Base-by-base conservation (phyloP, 108 stramenopile genomes). In the Licmophora abbreviata region DNA sequence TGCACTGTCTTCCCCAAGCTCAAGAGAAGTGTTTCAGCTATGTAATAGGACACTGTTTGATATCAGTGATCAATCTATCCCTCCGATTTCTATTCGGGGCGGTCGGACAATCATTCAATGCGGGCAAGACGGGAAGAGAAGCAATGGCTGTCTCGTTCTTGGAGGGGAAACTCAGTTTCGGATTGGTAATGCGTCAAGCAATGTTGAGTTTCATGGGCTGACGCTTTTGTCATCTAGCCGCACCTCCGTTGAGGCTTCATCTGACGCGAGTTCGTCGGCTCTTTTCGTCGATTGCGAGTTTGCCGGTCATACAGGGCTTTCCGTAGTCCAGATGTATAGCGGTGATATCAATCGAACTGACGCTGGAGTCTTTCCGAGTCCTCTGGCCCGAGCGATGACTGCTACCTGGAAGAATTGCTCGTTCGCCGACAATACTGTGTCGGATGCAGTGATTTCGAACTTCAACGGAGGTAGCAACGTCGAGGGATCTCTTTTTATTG, bases 231-330 rank as follows among this genome's bases (percentile, higher is more conserved):
- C 43, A 8, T 44, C 43, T 18, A 21, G 20, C 9, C 15, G 22
- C 15, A 17, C 15, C 8, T n/a, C 43, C 20, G 22, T 44, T 17
- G 22, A 44, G 22, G 43, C 43, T 21, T 44, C 43, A 21, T n/a
- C 12, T 7, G 7, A 18, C 15, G 43, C 7, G 22, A 21, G 20
- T 44, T n/a, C 43, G 7, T 21, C 9, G 15, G 20, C 22, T 18
- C 20, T 21, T 7, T 7, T 44, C 43, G 17, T 44, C 15, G 43
- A 44, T 17, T 44, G 43, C 15, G 43, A 44, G 17, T 44, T 44
- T 17, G 15, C 43, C 8, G 43, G 17, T 8, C 43, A 44, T 17
- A 44, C 43, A 15, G 43, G 43, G 15, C 9, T n/a, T n/a, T 44
- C 43, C 22, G 43, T 44, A 7, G 22, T 44, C 9, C 20, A 44